These are phyloP conservation scores for Solidago caesia DNA, from an alignment of 129 eudicot genomes.

Conservation along the genomic window DNA sequence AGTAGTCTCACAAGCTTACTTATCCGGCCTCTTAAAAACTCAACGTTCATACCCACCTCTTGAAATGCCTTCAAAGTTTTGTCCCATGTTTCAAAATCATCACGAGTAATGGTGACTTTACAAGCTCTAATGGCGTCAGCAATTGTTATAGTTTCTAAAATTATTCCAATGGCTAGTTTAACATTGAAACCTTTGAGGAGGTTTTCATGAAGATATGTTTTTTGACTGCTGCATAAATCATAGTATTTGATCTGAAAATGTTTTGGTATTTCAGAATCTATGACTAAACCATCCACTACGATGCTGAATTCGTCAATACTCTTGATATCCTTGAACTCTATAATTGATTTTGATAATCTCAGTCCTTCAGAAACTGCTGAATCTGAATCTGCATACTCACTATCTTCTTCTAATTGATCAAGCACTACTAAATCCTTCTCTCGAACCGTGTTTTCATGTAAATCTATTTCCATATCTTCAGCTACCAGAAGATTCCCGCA, in stretches of 20 bases:
- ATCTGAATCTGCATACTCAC: constrained; percentile 17
- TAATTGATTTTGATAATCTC: constrained; percentile 47
- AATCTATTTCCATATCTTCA: constrained; percentile 16
- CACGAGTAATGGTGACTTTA: constrained; percentile 30
- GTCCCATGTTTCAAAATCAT: constrained; percentile 53
- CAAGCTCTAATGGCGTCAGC: constrained; percentile 65
- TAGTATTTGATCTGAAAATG: constrained; percentile 55
- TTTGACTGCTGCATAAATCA: constrained; percentile 63
- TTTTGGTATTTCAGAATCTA: constrained; percentile 58
- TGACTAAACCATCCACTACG: constrained; percentile 50
- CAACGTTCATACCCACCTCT: constrained; percentile 64
- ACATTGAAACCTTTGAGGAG: constrained; percentile 55
- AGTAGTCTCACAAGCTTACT: constrained; percentile 36
- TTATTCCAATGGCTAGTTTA: constrained; percentile 54
- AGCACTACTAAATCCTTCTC: constrained; percentile 25
- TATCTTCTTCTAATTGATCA: constrained; percentile 36
- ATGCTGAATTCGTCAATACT: constrained; percentile 46
- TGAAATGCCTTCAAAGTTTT: constrained; percentile 59
- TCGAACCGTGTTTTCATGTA: constrained; percentile 18
- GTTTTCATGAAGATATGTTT: constrained; percentile 52
- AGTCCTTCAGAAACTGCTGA: constrained; percentile 41
- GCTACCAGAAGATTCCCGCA: constrained; percentile 2
- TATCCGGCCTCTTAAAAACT: constrained; percentile 47
- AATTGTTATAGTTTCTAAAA: constrained; percentile 58
- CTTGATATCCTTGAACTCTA: constrained; percentile 45